phyloP scores from a whole-genome alignment of 257 asterid species.

The Eustoma russellianum region DNA sequence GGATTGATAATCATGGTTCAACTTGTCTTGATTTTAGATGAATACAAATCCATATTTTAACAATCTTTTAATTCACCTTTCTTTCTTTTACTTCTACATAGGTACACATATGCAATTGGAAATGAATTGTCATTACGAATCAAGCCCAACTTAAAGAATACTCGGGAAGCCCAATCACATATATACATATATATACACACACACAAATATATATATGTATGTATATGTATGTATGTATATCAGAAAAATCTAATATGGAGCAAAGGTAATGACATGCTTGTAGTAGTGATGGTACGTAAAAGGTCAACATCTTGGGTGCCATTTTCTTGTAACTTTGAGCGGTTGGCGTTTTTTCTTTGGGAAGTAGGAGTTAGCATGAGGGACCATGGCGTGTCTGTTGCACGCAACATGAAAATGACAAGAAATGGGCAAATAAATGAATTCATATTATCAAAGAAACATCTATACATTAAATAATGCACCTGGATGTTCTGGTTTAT shows the following conservation, averaged over 20 bases:
- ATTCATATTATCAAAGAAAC: neutral
- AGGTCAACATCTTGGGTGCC: slow-evolving; percentile 19
- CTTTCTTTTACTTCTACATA: too few relatives aligned
- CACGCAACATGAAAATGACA: slow-evolving; percentile 35
- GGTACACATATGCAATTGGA: too few relatives aligned
- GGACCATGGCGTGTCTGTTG: slow-evolving; percentile 33
- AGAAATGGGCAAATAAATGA: neutral
- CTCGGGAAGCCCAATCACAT: too few relatives aligned
- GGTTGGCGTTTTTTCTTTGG: neutral
- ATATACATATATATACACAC: too few relatives aligned
- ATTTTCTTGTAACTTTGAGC: neutral
- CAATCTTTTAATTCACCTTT: too few relatives aligned
- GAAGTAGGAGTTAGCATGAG: neutral
- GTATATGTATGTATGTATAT: too few relatives aligned
- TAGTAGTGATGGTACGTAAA: neutral
- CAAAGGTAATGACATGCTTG: neutral
- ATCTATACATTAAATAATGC: neutral
- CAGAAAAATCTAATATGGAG: neutral
- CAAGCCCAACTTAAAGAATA: too few relatives aligned
- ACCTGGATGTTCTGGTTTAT: slow-evolving; percentile 74
- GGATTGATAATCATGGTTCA: neutral
- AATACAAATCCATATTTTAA: too few relatives aligned
- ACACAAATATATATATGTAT: too few relatives aligned
- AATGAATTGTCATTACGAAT: too few relatives aligned
- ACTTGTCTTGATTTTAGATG: too few relatives aligned